phyloP scores from a whole-genome alignment of 2,329 filamentous ascomycete species.

The Pseudogymnoascus sp. region DNA sequence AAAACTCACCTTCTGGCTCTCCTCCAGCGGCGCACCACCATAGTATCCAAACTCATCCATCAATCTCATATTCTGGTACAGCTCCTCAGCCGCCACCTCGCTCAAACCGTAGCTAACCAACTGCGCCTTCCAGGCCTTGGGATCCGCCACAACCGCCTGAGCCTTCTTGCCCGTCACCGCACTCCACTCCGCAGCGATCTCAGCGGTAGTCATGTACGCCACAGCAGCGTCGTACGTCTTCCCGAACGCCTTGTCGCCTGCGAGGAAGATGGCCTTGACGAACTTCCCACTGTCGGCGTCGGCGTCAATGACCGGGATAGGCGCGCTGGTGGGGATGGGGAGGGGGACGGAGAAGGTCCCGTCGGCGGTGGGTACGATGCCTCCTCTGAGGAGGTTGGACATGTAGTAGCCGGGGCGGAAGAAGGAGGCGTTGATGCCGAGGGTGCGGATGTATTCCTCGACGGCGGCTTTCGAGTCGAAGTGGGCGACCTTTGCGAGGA shows the following conservation, averaged over 20 bases:
- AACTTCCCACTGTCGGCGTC: slow-evolving; percentile 29
- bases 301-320: slow-evolving; percentile 28
- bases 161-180: slow-evolving; percentile 33
- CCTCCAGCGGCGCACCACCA: slow-evolving; percentile 34
- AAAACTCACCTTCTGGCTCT: slow-evolving; percentile 24
- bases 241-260: slow-evolving; percentile 32
- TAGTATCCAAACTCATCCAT: slow-evolving; percentile 45
- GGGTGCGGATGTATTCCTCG: slow-evolving; percentile 29
- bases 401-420: slow-evolving; percentile 43
- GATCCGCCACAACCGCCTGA: slow-evolving; percentile 28
- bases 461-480: slow-evolving; percentile 32
- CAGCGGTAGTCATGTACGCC: slow-evolving; percentile 32
- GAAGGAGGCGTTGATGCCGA: slow-evolving; percentile 39
- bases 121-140: slow-evolving; percentile 33
- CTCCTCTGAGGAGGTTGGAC: slow-evolving; percentile 34
- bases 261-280: slow-evolving; percentile 25
- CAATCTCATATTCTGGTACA: slow-evolving; percentile 45
- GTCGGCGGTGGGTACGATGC: slow-evolving; percentile 21
- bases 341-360: slow-evolving; percentile 21
- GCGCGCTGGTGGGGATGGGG: slow-evolving; percentile 24
- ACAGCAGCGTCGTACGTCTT: slow-evolving; percentile 36
- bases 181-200: slow-evolving; percentile 34
- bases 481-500: slow-evolving; percentile 32
- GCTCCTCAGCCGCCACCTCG: slow-evolving; percentile 36
- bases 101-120: slow-evolving; percentile 30